Evolutionary conservation across 371 early-diverging fungal species (phyloP).

Genomic region (Basidiobolus heterosporus): DNA sequence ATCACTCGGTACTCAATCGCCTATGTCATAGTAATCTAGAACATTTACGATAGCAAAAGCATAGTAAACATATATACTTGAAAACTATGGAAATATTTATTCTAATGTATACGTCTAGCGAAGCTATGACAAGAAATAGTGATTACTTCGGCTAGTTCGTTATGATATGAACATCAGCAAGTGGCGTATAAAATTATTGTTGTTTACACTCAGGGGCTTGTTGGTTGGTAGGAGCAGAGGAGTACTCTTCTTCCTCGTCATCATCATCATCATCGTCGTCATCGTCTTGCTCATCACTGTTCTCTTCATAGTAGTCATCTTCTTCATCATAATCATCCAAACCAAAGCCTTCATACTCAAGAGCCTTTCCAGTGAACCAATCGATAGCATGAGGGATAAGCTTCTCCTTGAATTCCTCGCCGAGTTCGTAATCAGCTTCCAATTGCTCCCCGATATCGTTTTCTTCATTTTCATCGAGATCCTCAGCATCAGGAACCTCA

Average conservation of each 20-base stretch:
- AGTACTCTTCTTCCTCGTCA: conserved; percentile 18
- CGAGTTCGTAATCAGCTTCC: conserved; percentile 85
- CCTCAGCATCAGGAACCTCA: conserved; percentile 49
- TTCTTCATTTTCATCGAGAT: conserved; percentile 58
- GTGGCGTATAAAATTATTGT: conserved; percentile 8
- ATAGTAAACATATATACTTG: too few species aligned
- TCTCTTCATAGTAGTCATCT: not conserved
- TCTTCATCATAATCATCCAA: conserved; percentile 27
- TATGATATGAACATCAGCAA: too few species aligned
- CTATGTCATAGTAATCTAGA: too few species aligned
- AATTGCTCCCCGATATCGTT: conserved; percentile 61
- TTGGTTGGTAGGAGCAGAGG: conserved; percentile 22
- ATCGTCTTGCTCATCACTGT: conserved; percentile 12
- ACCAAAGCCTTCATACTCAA: conserved; percentile 53
- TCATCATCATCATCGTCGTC: conserved; percentile 37
- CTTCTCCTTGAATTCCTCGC: conserved; percentile 90
- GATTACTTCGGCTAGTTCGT: too few species aligned
- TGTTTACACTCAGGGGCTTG: conserved; percentile 48
- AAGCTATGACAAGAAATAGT: too few species aligned
- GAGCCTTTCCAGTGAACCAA: conserved; percentile 95
- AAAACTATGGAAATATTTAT: too few species aligned
- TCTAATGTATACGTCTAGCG: too few species aligned
- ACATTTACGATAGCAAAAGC: too few species aligned
- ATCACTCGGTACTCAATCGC: too few species aligned
- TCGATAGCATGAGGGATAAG: conserved; percentile 88